These are phyloP conservation scores for Rhododendron griersonianum DNA, from an alignment of 148 eudicot species.

Conservation along the genomic window DNA sequence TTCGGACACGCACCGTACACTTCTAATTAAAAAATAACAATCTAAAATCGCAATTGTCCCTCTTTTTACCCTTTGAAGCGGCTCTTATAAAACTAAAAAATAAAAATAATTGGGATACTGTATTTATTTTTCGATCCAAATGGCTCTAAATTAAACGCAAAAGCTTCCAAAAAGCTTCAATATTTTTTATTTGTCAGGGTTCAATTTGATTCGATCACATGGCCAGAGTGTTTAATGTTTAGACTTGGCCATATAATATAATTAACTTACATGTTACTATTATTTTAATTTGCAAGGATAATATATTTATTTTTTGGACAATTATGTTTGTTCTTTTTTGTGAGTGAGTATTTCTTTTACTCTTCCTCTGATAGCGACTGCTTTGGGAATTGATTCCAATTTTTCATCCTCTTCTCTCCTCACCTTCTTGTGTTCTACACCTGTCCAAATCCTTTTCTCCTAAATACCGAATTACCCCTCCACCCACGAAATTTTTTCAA, in stretches of 20 bases:
- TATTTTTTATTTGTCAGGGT: not conserved
- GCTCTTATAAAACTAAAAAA: not conserved
- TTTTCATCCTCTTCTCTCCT: slow-evolving; percentile 12
- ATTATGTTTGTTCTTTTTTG: not conserved
- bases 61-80: not conserved
- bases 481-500: not conserved
- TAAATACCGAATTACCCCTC: slow-evolving; percentile 15
- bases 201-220: not conserved
- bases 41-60: not conserved
- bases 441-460: not conserved
- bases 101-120: too few relatives aligned
- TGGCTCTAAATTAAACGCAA: too few relatives aligned
- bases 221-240: not conserved
- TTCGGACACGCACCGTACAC: not conserved
- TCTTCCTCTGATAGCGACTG: slow-evolving; percentile 10
- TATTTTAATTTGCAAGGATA: not conserved
- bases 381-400: slow-evolving; percentile 20
- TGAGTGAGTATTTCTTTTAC: not conserved
- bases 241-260: not conserved
- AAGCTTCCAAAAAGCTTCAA: not conserved
- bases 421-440: slow-evolving; percentile 20
- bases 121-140: too few relatives aligned
- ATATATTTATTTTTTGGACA: not conserved
- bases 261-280: not conserved
- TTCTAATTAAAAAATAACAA: not conserved